Evolutionary conservation across 2,329 filamentous ascomycete genomes (phyloP).

Genomic region (Fusarium vanettenii): DNA sequence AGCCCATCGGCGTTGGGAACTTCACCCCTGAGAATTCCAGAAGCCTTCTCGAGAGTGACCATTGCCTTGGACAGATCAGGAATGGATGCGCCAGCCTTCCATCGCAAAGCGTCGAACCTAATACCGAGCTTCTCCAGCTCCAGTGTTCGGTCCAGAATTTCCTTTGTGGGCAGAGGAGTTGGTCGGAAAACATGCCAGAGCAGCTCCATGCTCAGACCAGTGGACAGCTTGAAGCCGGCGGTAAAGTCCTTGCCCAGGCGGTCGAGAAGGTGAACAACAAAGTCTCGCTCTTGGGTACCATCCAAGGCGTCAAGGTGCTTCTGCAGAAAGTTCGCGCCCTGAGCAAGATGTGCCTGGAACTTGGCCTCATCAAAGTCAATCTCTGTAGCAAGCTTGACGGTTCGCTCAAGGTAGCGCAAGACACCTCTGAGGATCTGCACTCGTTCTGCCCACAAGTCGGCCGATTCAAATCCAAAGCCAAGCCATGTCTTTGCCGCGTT

Average conservation of each 20-base stretch:
- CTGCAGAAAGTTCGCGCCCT: conserved; percentile 59
- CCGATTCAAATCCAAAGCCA: conserved; percentile 42
- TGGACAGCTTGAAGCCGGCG: conserved; percentile 77
- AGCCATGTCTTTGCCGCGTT: conserved; percentile 58
- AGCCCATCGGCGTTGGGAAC: conserved; percentile 58
- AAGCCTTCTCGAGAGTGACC: conserved; percentile 66
- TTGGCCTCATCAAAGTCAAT: conserved; percentile 68
- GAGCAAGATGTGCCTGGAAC: conserved; percentile 72
- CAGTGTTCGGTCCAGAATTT: conserved; percentile 58
- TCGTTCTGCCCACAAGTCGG: conserved; percentile 49
- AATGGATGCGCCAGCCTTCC: conserved; percentile 66
- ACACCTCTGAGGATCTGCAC: conserved; percentile 51
- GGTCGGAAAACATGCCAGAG: conserved; percentile 82
- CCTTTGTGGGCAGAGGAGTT: conserved; percentile 60
- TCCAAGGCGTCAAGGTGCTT: conserved; percentile 42
- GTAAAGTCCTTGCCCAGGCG: conserved; percentile 69
- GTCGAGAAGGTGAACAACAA: conserved; percentile 54
- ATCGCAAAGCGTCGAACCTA: conserved; percentile 71
- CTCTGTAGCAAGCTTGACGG: conserved; percentile 58
- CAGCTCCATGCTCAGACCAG: conserved; percentile 82
- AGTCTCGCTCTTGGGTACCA: conserved; percentile 46
- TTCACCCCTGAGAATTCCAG: conserved; percentile 61
- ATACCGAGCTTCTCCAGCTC: conserved; percentile 67
- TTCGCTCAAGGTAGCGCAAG: conserved; percentile 67
- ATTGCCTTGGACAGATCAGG: conserved; percentile 65